Percentiles rank a stretch among this genome's conserved stretches.
Evolutionary conservation across 2,329 filamentous ascomycete species (phyloP).

Genomic region (Neoscytalidium dimidiatum): DNA sequence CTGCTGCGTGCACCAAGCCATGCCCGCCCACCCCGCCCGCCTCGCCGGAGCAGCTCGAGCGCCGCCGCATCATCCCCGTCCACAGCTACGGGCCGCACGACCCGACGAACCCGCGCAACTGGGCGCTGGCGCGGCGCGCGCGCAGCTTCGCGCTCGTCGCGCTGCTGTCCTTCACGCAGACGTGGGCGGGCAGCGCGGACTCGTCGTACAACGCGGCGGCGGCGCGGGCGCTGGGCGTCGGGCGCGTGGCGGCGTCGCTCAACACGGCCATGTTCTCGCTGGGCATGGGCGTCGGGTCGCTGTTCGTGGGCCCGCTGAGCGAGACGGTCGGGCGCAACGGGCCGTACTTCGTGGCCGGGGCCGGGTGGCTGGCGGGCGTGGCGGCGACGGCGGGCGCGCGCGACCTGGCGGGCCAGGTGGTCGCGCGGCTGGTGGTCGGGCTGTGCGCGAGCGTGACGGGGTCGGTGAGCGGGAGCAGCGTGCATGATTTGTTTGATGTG

Average conservation of each 20-base stretch:
- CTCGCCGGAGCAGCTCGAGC: neutral
- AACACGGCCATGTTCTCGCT: constrained; percentile 12
- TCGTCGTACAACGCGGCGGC: neutral
- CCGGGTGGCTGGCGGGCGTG: neutral
- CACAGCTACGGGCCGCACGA: constrained; percentile 1
- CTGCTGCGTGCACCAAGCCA: too few relatives aligned
- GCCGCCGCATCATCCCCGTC: constrained; percentile 2
- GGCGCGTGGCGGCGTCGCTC: neutral
- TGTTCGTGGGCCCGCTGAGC: constrained; percentile 16
- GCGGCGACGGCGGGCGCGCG: neutral
- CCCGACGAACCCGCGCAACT: constrained; percentile 14
- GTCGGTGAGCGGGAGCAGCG: constrained; percentile 27
- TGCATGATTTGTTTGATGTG: constrained; percentile 30
- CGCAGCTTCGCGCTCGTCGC: neutral
- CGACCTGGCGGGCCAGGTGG: constrained; percentile 25
- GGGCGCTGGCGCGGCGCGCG: neutral
- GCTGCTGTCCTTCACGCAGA: constrained; percentile 11
- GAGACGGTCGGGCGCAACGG: constrained; percentile 12
- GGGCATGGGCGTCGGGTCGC: constrained; percentile 9
- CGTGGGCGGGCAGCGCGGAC: constrained; percentile 13
- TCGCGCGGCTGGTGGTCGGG: constrained; percentile 30
- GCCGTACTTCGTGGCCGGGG: constrained; percentile 2
- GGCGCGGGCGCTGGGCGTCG: neutral
- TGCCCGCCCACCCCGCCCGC: neutral
- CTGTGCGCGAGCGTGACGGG: constrained; percentile 26